These are phyloP conservation scores for Arabidopsis thaliana DNA, from an alignment of 345 rosid genomes.

Conservation along the genomic window TAIR10.1 NC_003070.9:5138501-5139000, in stretches of 20 bases:
- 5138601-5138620: background rate
- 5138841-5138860: slow-evolving; percentile 50
- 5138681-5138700: slow-evolving; percentile 62
- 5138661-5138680: slow-evolving; percentile 61
- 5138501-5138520: background rate
- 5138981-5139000: slow-evolving; percentile 87
- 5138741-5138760: slow-evolving; percentile 7
- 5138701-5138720: slow-evolving; percentile 83
- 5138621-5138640: background rate
- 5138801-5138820: slow-evolving; percentile 69
- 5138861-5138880: slow-evolving; percentile 72
- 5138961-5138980: slow-evolving; percentile 83
- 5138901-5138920: slow-evolving; percentile 29
- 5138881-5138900: slow-evolving; percentile 65
- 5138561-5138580: background rate
- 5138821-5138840: slow-evolving; percentile 34
- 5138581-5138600: background rate
- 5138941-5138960: slow-evolving; percentile 35
- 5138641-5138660: background rate
- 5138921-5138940: background rate
- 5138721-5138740: slow-evolving; percentile 48
- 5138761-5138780: slow-evolving; percentile 15
- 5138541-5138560: background rate
- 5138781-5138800: slow-evolving; percentile 62
- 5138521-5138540: slow-evolving; percentile 1